These are phyloP conservation scores for Macrophomina tecta DNA, from an alignment of 2,329 filamentous ascomycete genomes.

Conservation along the genomic window DNA sequence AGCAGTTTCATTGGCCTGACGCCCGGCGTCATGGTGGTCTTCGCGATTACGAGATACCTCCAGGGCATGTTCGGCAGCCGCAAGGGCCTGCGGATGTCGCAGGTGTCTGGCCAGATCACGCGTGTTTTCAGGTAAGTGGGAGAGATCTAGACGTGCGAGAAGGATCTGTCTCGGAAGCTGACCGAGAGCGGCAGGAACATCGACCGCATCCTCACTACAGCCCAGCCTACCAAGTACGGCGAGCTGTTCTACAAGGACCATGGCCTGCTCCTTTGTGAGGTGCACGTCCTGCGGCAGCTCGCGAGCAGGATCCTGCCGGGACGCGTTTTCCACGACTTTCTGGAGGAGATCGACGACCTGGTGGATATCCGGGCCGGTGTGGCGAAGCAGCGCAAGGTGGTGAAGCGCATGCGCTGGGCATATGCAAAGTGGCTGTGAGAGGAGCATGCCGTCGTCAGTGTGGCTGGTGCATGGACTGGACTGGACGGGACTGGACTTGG, in stretches of 20 bases:
- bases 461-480: conserved; percentile 8
- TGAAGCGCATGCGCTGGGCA: conserved; percentile 87
- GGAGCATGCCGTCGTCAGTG: neutral
- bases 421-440: conserved; percentile 73
- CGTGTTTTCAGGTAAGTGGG: conserved; percentile 32
- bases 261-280: conserved; percentile 86
- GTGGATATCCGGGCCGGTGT: conserved; percentile 80
- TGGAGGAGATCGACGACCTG: conserved; percentile 86
- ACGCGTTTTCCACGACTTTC: conserved; percentile 80
- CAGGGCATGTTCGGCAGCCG: conserved; percentile 72
- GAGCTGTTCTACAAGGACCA: conserved; percentile 91
- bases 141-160: neutral
- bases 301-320: conserved; percentile 72
- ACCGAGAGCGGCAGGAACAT: conserved; percentile 65
- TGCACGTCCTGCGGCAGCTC: conserved; percentile 78
- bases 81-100: conserved; percentile 74
- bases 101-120: conserved; percentile 52
- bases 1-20: conserved; percentile 87
- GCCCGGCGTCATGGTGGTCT: conserved; percentile 85
- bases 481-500: neutral
- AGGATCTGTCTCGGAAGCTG: conserved; percentile 12
- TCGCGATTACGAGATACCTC: conserved; percentile 76
- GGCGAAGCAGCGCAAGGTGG: conserved; percentile 75
- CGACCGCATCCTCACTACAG: conserved; percentile 66
- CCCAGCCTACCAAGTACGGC: conserved; percentile 69